A percentile compares a stretch with the other conserved stretches of the same genome.
Conservation (phyloP, 768 basidiomycete species). For the Mycena sanguinolenta region DNA sequence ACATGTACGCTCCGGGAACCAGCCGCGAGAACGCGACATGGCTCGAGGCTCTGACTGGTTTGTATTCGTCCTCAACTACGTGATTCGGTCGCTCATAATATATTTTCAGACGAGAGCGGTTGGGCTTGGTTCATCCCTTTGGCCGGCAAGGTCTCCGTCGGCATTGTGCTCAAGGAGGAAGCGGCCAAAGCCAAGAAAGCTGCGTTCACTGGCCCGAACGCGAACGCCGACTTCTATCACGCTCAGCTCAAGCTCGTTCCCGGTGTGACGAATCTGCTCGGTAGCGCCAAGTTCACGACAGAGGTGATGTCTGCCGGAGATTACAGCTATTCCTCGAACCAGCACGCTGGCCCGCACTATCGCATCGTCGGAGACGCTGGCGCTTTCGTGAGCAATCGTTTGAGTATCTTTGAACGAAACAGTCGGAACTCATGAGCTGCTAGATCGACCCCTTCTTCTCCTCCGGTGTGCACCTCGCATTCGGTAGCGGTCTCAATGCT, state of each 20-base stretch:
- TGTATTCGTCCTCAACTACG: not conserved
- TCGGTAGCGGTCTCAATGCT: conserved; percentile 52
- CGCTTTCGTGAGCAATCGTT: not conserved
- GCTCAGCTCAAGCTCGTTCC: conserved; percentile 44
- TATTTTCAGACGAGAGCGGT: conserved; percentile 59
- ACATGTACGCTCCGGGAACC: conserved; percentile 58
- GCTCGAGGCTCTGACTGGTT: conserved; percentile 70
- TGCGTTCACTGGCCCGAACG: conserved; percentile 29
- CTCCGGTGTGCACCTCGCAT: conserved; percentile 59
- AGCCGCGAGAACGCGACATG: conserved; percentile 59
- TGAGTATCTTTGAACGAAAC: not conserved
- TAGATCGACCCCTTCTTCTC: conserved; percentile 75
- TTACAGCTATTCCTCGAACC: conserved; percentile 50
- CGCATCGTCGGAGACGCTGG: conserved; percentile 36
- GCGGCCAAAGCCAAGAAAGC: conserved; percentile 49
- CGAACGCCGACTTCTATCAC: conserved; percentile 44
- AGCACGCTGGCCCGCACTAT: conserved; percentile 48
- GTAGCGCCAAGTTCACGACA: conserved; percentile 40
- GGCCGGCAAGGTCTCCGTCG: conserved; percentile 63
- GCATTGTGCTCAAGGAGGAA: conserved; percentile 61
- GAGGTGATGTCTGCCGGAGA: conserved; percentile 48
- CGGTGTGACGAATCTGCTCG: conserved; percentile 41
- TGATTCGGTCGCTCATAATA: not conserved
- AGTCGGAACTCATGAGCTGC: too few relatives aligned
- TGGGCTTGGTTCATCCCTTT: conserved; percentile 70